Base-by-base conservation (phyloP, 768 basidiomycete species). In the Coprinellus micaceus region DNA sequence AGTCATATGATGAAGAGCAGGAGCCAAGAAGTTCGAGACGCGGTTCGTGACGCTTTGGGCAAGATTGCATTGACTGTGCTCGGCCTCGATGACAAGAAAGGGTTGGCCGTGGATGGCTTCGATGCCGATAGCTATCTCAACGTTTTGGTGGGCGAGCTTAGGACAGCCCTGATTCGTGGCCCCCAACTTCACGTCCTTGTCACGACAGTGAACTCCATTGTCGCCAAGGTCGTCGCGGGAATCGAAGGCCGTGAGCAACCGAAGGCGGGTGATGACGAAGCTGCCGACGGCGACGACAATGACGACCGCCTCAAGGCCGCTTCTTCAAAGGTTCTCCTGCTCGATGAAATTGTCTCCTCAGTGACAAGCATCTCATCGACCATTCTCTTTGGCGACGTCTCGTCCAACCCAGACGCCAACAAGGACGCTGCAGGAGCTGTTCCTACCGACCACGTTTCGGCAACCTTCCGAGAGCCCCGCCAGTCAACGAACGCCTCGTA, bases 161-260 rank as follows among this genome's bases (percentile, higher is more conserved):
- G 90, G n/a, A 82, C 77, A 0, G 92, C 95, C 1, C 82, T 99
- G 26, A 64, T 84, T 33, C 89, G 95, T 19, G 97, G 97, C 5
- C 96, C 97, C 1, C 96, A 98, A 54, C 80, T 98, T 0, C 96
- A 99, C 67, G 84, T 98, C 17, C 77, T 98, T 28, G 94, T 95
- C 1, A 89, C 87, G 59, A 85, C 86, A 2, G 80, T 82, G 0
- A 95, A 99, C 63, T 81, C 91, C 0, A 71, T 98, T 19, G 75
- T 98, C 36, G 81, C 85, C n/a, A 83, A 91, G 54, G 80, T 95
- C 44, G 94, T 92, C 0, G 76, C 83, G 0, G 76, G 77, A 0
- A 15, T 46, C 15, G 56, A 57, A 47, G 39, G 49, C 1, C 33
- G 33, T 17, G 21, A 12, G 7, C 24, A 24, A 21, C 28, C 46